phyloP scores from a whole-genome alignment of 192 early-diverging fungal genomes.

The Backusella australiensis region DNA sequence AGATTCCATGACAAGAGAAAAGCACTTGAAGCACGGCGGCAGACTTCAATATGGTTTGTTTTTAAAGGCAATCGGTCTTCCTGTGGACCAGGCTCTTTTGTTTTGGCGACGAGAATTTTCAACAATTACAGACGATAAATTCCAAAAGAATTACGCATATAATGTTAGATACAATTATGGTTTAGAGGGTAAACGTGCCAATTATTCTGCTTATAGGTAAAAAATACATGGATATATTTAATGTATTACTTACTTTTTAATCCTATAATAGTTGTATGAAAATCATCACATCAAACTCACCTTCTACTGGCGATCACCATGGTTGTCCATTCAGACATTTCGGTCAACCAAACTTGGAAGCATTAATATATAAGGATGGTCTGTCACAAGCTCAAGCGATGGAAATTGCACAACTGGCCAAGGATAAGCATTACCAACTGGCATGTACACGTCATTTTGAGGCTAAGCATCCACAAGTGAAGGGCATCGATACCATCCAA shows the following conservation, averaged over 20 bases:
- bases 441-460: slow-evolving; percentile 93
- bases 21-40: slow-evolving; percentile 83
- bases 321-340: slow-evolving; percentile 96
- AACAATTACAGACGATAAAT: slow-evolving; percentile 82
- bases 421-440: slow-evolving; percentile 83
- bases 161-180: slow-evolving; percentile 97
- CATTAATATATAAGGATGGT: slow-evolving; percentile 55
- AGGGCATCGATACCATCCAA: slow-evolving; percentile 66
- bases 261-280: slow-evolving; percentile 63
- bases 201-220: slow-evolving; percentile 76
- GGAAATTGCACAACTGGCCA: slow-evolving; percentile 66
- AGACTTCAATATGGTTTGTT: slow-evolving; percentile 93
- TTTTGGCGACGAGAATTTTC: slow-evolving; percentile 90
- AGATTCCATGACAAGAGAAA: slow-evolving; percentile 62
- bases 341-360: slow-evolving; percentile 57
- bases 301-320: slow-evolving; percentile 84
- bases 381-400: slow-evolving; percentile 58
- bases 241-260: neutral
- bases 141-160: slow-evolving; percentile 92
- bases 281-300: slow-evolving; percentile 80
- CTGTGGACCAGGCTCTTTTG: slow-evolving; percentile 84
- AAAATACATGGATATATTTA: neutral
- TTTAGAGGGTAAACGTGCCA: slow-evolving; percentile 81
- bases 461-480: slow-evolving; percentile 48
- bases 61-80: slow-evolving; percentile 90